Evolutionary conservation across 352 stramenopile species (phyloP), one percentile per base, ranked within the genome.

Genomic region (Phytopythium vexans): DNA sequence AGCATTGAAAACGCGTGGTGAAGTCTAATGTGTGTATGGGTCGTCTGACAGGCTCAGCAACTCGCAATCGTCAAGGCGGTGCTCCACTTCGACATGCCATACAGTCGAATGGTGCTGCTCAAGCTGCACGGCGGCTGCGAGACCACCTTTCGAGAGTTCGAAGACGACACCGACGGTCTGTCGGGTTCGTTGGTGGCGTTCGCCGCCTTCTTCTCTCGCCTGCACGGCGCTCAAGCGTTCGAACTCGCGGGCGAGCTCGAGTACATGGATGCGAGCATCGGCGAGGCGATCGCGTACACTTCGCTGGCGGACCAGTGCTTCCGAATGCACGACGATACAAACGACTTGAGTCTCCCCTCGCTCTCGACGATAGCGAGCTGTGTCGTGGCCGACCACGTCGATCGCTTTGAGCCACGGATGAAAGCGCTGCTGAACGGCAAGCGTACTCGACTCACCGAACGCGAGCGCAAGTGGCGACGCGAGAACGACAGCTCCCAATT

Each of bases 21-120:
- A 27, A 27, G 21, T 27, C 21, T 27, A 27, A 27, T 2, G 21
- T 27, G 21, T 27, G 21, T 27, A 27, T 27, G 21, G 21, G 21
- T 27, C 21, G 21, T 27, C 21, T 27, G 21, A 27, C 40, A 73
- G 70, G 67, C 70, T 0, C 67, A 80, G 15, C 70, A 80, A 21
- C 56, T 80, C 11, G 68, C 70, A 7, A 71, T 80, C 38, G 58
- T 75, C 31, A 73, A 71, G 16, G 64, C 67, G 1, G 49, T 63
- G 1, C 41, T 77, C 5, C 54, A 68, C 52, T 59, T 56, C 11
- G 60, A 70, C n/a, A 58, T 54, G 21, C 53, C 54, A 2, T 76
- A 64, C 52, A 70, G 54, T 38, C 56, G 60, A 33, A 60, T 57
- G 0, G 55, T 72, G 32, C 52, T 79, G 5, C 56, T 73, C 16